phyloP scores from a whole-genome alignment of 2,329 filamentous ascomycete genomes.

The Cytospora mali region DNA sequence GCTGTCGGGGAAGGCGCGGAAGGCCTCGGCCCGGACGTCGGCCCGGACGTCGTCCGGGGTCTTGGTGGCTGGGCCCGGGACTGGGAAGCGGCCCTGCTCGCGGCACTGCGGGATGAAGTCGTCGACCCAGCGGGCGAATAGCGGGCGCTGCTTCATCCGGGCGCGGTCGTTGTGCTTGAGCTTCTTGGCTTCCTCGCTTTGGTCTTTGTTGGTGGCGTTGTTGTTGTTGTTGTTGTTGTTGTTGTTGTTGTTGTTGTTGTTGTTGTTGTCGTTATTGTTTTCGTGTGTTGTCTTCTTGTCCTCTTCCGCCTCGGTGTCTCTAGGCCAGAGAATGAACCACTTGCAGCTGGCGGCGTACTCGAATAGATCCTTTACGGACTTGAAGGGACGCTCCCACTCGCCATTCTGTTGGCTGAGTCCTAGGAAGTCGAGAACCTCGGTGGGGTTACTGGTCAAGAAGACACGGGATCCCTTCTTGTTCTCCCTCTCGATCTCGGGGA shows the following conservation, averaged over 20 bases:
- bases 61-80: not conserved
- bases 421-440: conserved; percentile 62
- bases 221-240: conserved; percentile 33
- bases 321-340: conserved; percentile 55
- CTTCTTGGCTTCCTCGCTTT: conserved; percentile 33
- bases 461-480: conserved; percentile 62
- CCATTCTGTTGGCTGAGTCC: conserved; percentile 52
- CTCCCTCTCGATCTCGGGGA: conserved; percentile 66
- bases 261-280: conserved; percentile 35
- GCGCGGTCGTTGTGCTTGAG: conserved; percentile 59
- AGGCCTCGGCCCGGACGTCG: conserved; percentile 54
- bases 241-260: conserved; percentile 36
- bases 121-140: conserved; percentile 63
- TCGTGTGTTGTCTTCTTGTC: conserved; percentile 18
- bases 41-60: conserved; percentile 41
- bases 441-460: conserved; percentile 61
- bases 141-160: conserved; percentile 55
- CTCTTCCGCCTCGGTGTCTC: conserved; percentile 23
- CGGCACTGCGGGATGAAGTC: conserved; percentile 62
- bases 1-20: conserved; percentile 51
- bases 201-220: conserved; percentile 30
- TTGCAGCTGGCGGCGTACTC: conserved; percentile 60
- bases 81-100: conserved; percentile 40
- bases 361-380: conserved; percentile 58
- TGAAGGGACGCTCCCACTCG: conserved; percentile 60